Evolutionary conservation across 2,329 filamentous ascomycete species (phyloP).

Genomic region (Nigrospora oryzae): DNA sequence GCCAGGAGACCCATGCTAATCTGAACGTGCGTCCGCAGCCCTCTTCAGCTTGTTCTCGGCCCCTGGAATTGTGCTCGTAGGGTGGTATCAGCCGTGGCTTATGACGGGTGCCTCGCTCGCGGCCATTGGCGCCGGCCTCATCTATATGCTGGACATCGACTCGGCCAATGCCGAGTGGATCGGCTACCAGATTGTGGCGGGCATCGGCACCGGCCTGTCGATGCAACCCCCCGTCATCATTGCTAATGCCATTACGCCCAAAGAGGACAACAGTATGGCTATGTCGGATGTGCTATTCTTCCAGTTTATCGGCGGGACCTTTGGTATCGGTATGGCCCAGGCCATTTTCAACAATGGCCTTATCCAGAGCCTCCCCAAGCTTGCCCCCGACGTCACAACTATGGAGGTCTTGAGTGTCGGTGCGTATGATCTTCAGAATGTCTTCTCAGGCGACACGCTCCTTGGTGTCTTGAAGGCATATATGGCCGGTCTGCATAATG

Average conservation of each 20-base stretch:
- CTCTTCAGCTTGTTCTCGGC: slow-evolving; percentile 3
- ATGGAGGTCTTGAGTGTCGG: slow-evolving; percentile 22
- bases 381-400: slow-evolving; percentile 25
- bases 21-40: slow-evolving; percentile 5
- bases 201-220: slow-evolving; percentile 27
- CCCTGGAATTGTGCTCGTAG: slow-evolving; percentile 11
- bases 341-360: slow-evolving; percentile 42
- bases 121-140: slow-evolving; percentile 29
- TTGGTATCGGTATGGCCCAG: slow-evolving; percentile 43
- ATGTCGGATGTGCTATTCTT: slow-evolving; percentile 12
- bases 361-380: slow-evolving; percentile 23
- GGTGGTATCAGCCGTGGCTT: slow-evolving; percentile 33
- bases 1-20: no score
- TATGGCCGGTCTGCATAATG: slow-evolving; percentile 27
- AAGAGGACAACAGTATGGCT: slow-evolving; percentile 6
- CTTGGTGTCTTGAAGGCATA: slow-evolving; percentile 30
- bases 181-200: slow-evolving; percentile 32
- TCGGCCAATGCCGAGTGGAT: slow-evolving; percentile 19
- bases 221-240: slow-evolving; percentile 25
- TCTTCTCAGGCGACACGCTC: slow-evolving; percentile 18
- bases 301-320: slow-evolving; percentile 30
- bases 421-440: slow-evolving; percentile 25
- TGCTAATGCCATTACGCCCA: slow-evolving; percentile 2
- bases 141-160: slow-evolving; percentile 27
- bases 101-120: slow-evolving; percentile 23